Evolutionary conservation across 495 filamentous ascomycete genomes (phyloP), one percentile per base, ranked within the genome.

Genomic region (Daldinia bambusicola): DNA sequence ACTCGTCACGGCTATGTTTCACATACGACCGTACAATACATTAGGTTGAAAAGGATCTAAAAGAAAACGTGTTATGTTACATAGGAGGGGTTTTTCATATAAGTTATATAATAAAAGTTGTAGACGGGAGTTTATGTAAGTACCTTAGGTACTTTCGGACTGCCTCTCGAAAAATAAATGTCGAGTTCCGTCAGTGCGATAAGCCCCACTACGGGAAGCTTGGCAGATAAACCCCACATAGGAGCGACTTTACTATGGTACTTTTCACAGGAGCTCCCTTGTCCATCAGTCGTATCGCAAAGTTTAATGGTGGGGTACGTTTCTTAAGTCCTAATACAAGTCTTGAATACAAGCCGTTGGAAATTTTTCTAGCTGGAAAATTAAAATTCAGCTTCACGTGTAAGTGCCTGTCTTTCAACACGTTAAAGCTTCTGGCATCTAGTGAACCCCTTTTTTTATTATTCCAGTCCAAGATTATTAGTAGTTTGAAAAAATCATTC

Each of bases 351-450:
- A 56, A 62, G 69, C 20, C 32, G 16, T 50, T 71, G 51, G 50
- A 71, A 74, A 70, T 70, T 74, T 74, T 74, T 69, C 50, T 56
- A 43, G 10, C n/a, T 60, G 14, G 63, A 65, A 58, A 65, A 69
- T 32, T 59, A 55, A 68, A 43, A 59, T 62, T 67, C 62, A 43
- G 41, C 41, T 62, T 57, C 57, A 59, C 55, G 48, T 61, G 70
- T 53, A 66, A 68, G 26, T 75, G 32, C 34, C 45, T 20, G 52
- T 61, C 45, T 36, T 66, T 50, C 55, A 59, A 57, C 50, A 18
- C 34, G n/a, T 40, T 65, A 22, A 63, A 45, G 43, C 30, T 60
- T 56, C 40, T 30, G 43, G 48, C 38, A 14, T 53, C 40, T 31
- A 12, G 18, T 20, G 37, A 53, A 30, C 4, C n/a, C 41, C 7